Conservation (phyloP, 108 stramenopile genomes). For the Conticribra weissflogii region DNA sequence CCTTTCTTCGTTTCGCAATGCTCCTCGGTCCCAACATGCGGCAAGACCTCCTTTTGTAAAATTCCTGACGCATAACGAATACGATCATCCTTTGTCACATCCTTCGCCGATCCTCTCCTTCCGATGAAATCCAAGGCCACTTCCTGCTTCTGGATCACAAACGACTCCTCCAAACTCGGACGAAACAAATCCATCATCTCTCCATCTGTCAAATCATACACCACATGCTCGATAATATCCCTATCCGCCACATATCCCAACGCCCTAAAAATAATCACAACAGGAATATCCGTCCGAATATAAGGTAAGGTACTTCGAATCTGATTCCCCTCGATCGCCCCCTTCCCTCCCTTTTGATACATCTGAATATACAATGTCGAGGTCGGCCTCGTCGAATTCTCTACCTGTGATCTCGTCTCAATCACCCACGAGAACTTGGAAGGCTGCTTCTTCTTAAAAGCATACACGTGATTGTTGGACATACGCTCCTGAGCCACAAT, state of each 20-base stretch:
- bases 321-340: slow-evolving; percentile 93
- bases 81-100: slow-evolving; percentile 95
- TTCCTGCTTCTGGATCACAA: slow-evolving; percentile 92
- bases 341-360: slow-evolving; percentile 94
- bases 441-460: slow-evolving; percentile 96
- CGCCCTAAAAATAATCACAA: slow-evolving; percentile 98
- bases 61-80: slow-evolving; percentile 95
- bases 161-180: slow-evolving; percentile 94
- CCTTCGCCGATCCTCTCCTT: slow-evolving; percentile 88
- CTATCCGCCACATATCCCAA: slow-evolving; percentile 95
- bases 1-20: slow-evolving; percentile 98
- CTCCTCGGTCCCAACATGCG: slow-evolving; percentile 97
- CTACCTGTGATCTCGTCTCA: slow-evolving; percentile 93
- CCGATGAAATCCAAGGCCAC: slow-evolving; percentile 98
- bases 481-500: slow-evolving; percentile 99
- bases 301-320: slow-evolving; percentile 95
- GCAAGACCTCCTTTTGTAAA: slow-evolving; percentile 96
- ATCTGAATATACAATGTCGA: slow-evolving; percentile 95
- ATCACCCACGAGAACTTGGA: slow-evolving; percentile 96
- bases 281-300: slow-evolving; percentile 97
- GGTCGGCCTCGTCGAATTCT: slow-evolving; percentile 92
- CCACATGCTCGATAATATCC: slow-evolving; percentile 97
- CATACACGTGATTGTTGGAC: slow-evolving; percentile 98
- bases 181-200: slow-evolving; percentile 98
- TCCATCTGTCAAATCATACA: slow-evolving; percentile 97